A percentile compares a stretch with the other conserved stretches of the same genome.
Conservation (phyloP, 805 yeast genomes). For the Zygotorulaspora chibaensis region DNA sequence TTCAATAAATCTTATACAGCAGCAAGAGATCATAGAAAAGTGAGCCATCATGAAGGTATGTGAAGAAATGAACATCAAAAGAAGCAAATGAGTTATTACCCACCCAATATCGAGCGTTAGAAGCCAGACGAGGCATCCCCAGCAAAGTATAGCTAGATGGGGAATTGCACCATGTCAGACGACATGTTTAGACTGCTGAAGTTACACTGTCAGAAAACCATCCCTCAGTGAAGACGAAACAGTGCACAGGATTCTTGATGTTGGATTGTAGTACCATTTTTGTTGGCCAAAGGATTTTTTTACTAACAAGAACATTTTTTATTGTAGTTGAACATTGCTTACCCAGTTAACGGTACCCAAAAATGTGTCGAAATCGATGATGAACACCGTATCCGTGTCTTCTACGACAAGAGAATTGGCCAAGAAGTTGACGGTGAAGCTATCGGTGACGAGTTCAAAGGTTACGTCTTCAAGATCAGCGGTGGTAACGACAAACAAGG, state of each 20-base stretch:
- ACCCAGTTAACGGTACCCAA: constrained; percentile 99
- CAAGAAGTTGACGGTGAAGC: constrained; percentile 99
- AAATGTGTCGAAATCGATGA: constrained; percentile 97
- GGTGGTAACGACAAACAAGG: constrained; percentile 99
- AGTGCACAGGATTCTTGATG: background rate
- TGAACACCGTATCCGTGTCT: constrained; percentile 96
- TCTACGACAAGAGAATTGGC: constrained; percentile 99
- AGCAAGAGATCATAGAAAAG: constrained; percentile 25
- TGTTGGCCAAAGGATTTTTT: background rate
- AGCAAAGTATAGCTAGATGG: background rate
- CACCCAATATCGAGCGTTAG: background rate
- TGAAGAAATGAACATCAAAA: constrained; percentile 4
- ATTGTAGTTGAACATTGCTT: constrained; percentile 91
- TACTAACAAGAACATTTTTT: constrained; percentile 21
- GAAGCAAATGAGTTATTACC: background rate
- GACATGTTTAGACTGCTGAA: no score
- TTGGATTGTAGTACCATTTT: background rate
- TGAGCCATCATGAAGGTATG: constrained; percentile 42
- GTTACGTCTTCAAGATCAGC: constrained; percentile 96
- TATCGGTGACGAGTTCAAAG: constrained; percentile 98
- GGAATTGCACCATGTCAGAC: no score
- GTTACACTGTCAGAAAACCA: no score
- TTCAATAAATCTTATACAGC: constrained; percentile 1
- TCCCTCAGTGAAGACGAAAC: background rate
- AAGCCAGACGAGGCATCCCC: background rate